These are phyloP conservation scores for Candolleomyces eurysporus DNA, from an alignment of 768 basidiomycete genomes.

Conservation along the genomic window DNA sequence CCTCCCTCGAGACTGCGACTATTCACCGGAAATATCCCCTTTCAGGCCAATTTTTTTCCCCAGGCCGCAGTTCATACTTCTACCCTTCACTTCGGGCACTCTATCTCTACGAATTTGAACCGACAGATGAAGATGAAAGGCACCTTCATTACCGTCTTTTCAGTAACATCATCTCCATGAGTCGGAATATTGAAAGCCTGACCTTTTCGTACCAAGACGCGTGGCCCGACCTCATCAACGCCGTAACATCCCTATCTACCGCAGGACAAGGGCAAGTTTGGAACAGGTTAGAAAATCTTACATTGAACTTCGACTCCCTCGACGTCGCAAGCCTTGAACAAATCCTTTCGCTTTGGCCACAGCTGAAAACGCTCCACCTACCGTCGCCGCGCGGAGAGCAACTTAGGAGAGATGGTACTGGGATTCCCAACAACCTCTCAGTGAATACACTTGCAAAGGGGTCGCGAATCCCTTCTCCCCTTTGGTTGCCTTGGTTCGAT, in stretches of 20 bases:
- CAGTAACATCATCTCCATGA: background rate
- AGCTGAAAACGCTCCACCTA: too few species aligned
- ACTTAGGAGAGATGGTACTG: background rate
- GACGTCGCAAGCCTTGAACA: too few species aligned
- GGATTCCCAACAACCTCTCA: background rate
- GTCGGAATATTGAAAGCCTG: background rate
- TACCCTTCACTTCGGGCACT: background rate
- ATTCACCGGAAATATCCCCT: background rate
- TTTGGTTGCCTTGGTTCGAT: background rate
- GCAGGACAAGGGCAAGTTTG: background rate
- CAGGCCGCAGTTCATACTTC: background rate
- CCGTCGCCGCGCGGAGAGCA: too few species aligned
- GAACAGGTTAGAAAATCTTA: background rate
- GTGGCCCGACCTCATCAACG: background rate
- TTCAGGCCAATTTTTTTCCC: background rate
- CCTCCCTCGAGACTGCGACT: slow-evolving; percentile 18
- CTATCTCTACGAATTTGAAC: background rate
- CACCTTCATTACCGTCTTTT: background rate
- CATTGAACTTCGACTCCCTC: background rate
- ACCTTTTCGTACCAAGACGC: background rate
- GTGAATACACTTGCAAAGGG: background rate
- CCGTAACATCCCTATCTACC: background rate
- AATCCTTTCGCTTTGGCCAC: too few species aligned
- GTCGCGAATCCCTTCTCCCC: background rate
- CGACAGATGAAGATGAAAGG: background rate